These are phyloP conservation scores for Botrytis aclada DNA, from an alignment of 2,329 filamentous ascomycete species.

Conservation along the genomic window DNA sequence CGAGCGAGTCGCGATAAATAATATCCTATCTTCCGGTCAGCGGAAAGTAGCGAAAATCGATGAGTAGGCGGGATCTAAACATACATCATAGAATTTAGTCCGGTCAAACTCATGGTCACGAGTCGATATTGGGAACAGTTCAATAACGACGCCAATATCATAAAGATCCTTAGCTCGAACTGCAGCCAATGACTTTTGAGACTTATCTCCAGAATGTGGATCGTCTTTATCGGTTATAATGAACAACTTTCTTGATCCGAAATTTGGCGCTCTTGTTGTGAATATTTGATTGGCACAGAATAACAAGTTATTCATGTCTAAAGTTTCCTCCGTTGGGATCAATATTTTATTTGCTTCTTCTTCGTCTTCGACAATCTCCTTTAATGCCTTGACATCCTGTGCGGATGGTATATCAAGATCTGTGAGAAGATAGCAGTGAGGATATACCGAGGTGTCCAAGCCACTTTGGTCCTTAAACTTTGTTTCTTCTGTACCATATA, in stretches of 20 bases:
- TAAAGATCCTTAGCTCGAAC: constrained; percentile 93
- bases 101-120: constrained; percentile 71
- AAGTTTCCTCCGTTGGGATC: constrained; percentile 63
- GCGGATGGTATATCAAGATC: constrained; percentile 87
- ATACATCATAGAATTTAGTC: constrained; percentile 85
- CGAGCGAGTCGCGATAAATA: constrained; percentile 74
- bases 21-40: constrained; percentile 64
- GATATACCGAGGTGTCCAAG: constrained; percentile 64
- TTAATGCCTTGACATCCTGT: constrained; percentile 77
- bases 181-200: constrained; percentile 69
- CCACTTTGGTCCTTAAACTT: constrained; percentile 65
- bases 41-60: not conserved
- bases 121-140: constrained; percentile 84
- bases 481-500: constrained; percentile 86
- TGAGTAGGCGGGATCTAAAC: constrained; percentile 26
- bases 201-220: constrained; percentile 72
- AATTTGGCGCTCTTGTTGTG: constrained; percentile 90
- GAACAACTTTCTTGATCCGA: constrained; percentile 88
- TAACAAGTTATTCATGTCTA: constrained; percentile 82
- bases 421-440: constrained; percentile 87
- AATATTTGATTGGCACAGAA: constrained; percentile 97
- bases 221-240: constrained; percentile 93
- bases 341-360: constrained; percentile 69
- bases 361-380: constrained; percentile 72
- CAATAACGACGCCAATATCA: constrained; percentile 86